Conservation (phyloP, 73 alveolate species). For the Stentor coeruleus region DNA sequence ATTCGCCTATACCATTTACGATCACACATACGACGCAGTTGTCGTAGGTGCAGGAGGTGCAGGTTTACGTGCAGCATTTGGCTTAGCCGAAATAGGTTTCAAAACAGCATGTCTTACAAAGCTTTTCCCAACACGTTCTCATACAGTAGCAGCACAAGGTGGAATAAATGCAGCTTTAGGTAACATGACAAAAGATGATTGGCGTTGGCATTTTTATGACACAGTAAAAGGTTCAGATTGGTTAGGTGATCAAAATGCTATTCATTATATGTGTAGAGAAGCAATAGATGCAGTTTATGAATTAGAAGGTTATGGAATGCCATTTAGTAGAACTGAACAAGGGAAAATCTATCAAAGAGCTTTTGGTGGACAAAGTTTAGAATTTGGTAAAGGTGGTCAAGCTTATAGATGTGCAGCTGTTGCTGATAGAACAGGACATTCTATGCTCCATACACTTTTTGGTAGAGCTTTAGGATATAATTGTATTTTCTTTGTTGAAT, state of each 20-base stretch:
- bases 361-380: constrained; percentile 88
- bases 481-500: constrained; percentile 92
- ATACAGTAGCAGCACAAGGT: constrained; percentile 95
- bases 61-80: constrained; percentile 97
- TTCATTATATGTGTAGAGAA: constrained; percentile 89
- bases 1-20: constrained; percentile 80
- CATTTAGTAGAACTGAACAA: constrained; percentile 92
- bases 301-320: constrained; percentile 90
- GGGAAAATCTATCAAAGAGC: constrained; percentile 95
- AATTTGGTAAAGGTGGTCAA: constrained; percentile 84
- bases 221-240: constrained; percentile 78
- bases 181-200: constrained; percentile 93
- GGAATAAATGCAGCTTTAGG: constrained; percentile 96
- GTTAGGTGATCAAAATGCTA: constrained; percentile 95
- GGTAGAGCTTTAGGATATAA: constrained; percentile 90
- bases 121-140: constrained; percentile 95
- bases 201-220: constrained; percentile 97
- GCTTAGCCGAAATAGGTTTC: constrained; percentile 91
- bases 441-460: constrained; percentile 90
- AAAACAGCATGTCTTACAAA: constrained; percentile 94
- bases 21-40: constrained; percentile 85
- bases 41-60: constrained; percentile 94
- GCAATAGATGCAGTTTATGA: constrained; percentile 92
- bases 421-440: constrained; percentile 97
- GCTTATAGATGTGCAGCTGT: constrained; percentile 95